Base-by-base conservation (phyloP, 1,139 yeast genomes). In the Geotrichum cucujoidarum region DNA sequence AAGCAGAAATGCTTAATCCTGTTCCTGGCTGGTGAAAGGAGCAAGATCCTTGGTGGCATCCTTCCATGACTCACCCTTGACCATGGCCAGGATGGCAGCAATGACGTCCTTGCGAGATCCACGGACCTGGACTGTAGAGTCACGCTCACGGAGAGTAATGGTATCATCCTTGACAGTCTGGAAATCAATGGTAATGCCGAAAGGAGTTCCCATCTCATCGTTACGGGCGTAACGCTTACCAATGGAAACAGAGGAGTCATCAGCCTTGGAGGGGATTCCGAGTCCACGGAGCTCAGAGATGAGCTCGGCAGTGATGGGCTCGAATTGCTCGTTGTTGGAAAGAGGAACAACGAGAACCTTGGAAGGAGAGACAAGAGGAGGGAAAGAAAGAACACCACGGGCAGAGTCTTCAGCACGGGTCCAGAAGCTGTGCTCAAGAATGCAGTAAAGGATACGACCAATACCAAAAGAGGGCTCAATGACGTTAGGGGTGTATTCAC, bases 381-480 rank as follows among this genome's bases (percentile, higher is more conserved):
- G 94, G 75, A 94, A 85, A 10, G 97, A 88, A 59, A 94, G 76
- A 18, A 88, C 95, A 51, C 86, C 83, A 71, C 98, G 88, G 58
- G 92, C 94, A 47, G 81, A 74, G 64, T 89, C 95, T 64, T 85
- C 96, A 27, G 95, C 87, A 72, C 99, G 84, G 51, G 85, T 71
- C 96, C 97, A 94, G 82, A 83, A 94, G 53, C 80, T 78, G 71
- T 94, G 99, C 74, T 94, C 99, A 64, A 90, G 84, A 58, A 92
- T 72, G 41, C 96, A 78, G 73, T 94, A 94, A 57, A 94, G 75
- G 66, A 94, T 88, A 75, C 99, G 92, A 55, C 98, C 98, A 66
- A 94, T 86, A 78, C 99, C 99, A 63, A 94, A 94, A 6, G 99
- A 94, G 55, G 99, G 99, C 73, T 94, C 99, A 64, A 94, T 94